Base-by-base conservation (phyloP, 192 early-diverging fungal species). In the Coemansia sp. region DNA sequence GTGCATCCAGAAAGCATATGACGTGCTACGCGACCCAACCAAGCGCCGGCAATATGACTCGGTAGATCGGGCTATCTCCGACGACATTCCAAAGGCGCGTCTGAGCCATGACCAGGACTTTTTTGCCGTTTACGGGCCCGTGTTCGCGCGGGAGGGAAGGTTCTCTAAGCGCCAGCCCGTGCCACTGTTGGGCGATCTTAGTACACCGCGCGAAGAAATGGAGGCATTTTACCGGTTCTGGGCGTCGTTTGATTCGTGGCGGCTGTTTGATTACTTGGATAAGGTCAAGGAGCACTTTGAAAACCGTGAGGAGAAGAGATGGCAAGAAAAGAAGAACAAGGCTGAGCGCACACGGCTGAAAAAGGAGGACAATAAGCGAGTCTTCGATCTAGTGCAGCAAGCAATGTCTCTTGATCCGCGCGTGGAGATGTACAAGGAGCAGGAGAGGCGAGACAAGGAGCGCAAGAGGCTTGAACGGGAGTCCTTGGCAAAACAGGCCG, bases 11-110 rank as follows among this genome's bases (percentile, higher is more conserved):
- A 75, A 62, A 24, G 90, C 93, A 0, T 90, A 88, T 74, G 92
- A 92, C 68, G 73, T 90, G 38, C 70, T 94, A 23, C 84, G 77
- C 20, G 90, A 94, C 59, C 85, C 85, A 4, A 59, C 73, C 34
- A 89, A 87, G 67, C 84, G 93, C 58, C 72, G 85, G 28, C 87
- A 92, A 59, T 94, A 86, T 74, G 93, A 94, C 77, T 92, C 90
- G 3, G 84, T 88, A 7, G 93, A 94, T 67, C 89, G 88, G 10
- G 83, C 83, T 18, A 87, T 90, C 59, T 86, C 90, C 56, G 91
- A 92, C 73, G 33, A 59, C 64, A 21, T 67, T 70, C 55, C 79
- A 60, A 28, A 71, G 67, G 24, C 73, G 45, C 8, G 68, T 62
- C 48, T 69, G 60, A 51, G 35, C 36, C 42, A 35, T 26, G 36